Base-by-base conservation (phyloP, 805 yeast species). In the Zygoascus ofunaensis region DNA sequence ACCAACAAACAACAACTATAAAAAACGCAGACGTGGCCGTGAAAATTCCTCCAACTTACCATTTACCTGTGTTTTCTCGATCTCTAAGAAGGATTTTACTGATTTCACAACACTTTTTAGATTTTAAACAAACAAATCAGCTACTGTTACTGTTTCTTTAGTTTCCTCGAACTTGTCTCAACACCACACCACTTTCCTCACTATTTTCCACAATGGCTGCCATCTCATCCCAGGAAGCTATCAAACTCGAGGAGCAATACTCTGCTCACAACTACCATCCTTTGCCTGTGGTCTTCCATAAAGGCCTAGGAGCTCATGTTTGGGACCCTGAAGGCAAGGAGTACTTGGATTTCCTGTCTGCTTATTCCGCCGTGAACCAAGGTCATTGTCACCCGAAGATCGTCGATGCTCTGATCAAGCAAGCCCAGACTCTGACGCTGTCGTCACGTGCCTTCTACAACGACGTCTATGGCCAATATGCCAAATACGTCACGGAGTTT, bases 321-420 rank as follows among this genome's bases (percentile, higher is more conserved):
- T 90, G 96, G 96, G 97, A 90, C 63, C 96, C 97, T 5, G 97
- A 90, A 67, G 97, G 96, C 52, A 85, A 81, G 34, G 89, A 87
- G 62, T 90, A 89, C 65, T 70, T 90, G 52, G 97, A 90, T 65
- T 90, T 90, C 60, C 69, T 90, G 49, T 82, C 94, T 15, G 97
- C 97, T 10, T 90, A 90, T 67, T 87, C 96, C 22, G 97, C 97
- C 4, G 96, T 90, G 28, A 90, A 90, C 70, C 97, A 90, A 66
- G 97, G 97, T 48, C 97, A 90, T 64, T 89, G 97, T 63, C 97
- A 90, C 63, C 97, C 97, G 45, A 80, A 84, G 64, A 89, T 90
- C 60, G 74, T 90, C 48, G 71, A 66, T 36, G 97, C 97, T 2
- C 73, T 90, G 48, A 70, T 79, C 37, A 94, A 87, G 30, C 97